Conservation (phyloP, 225 moss, liverwort and hornwort species). For the Asterella californica region DNA sequence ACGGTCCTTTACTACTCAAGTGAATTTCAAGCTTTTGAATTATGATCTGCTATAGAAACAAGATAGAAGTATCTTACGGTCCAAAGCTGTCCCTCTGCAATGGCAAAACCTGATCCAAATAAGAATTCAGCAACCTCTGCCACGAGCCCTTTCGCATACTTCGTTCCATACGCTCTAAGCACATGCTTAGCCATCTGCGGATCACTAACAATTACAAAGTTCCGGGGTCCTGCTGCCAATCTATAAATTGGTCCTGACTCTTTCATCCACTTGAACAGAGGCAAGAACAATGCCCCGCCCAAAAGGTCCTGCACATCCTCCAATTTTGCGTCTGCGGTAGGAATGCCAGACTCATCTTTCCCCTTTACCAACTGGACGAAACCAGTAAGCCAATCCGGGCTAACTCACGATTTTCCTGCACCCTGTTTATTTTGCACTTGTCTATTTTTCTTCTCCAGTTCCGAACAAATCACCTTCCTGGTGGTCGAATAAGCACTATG, state of each 20-base stretch:
- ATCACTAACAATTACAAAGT: slow-evolving; percentile 92
- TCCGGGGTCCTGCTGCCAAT: slow-evolving; percentile 88
- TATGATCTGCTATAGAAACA: too few species aligned
- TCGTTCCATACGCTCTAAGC: slow-evolving; percentile 66
- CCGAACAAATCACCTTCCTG: not conserved
- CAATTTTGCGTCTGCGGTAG: slow-evolving; percentile 76
- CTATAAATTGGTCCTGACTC: slow-evolving; percentile 85
- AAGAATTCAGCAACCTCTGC: slow-evolving; percentile 77
- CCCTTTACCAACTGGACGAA: slow-evolving; percentile 62
- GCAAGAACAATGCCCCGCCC: slow-evolving; percentile 90
- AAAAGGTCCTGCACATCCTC: slow-evolving; percentile 93
- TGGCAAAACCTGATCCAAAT: slow-evolving; percentile 88
- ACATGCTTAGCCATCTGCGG: slow-evolving; percentile 93
- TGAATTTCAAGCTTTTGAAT: too few species aligned
- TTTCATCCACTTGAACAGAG: slow-evolving; percentile 95
- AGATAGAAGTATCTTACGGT: slow-evolving; percentile 42
- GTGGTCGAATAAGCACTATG: not conserved
- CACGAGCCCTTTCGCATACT: slow-evolving; percentile 74
- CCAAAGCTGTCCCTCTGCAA: slow-evolving; percentile 84
- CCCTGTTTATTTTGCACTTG: slow-evolving; percentile 40
- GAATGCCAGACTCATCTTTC: slow-evolving; percentile 70
- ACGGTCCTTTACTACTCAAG: too few species aligned
- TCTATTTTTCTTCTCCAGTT: slow-evolving; percentile 19
- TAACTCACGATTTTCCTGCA: slow-evolving; percentile 79
- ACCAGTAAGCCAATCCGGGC: slow-evolving; percentile 79